Percentiles rank a stretch among this genome's conserved stretches.
Evolutionary conservation across 495 filamentous ascomycete species (phyloP).

Genomic region (Xylaria sp.): DNA sequence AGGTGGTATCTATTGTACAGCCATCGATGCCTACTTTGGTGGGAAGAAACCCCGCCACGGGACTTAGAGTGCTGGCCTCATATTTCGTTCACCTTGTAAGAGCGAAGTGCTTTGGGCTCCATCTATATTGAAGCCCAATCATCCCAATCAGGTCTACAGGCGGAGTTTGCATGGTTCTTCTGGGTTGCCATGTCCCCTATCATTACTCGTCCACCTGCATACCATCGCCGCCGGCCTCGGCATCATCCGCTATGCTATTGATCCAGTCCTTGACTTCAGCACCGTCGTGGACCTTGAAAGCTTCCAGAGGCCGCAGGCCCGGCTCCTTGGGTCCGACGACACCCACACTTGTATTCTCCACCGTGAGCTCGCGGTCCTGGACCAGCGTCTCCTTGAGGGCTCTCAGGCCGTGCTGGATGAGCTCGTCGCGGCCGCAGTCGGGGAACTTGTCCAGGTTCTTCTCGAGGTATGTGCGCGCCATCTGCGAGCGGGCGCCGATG

Average conservation of each 20-base stretch:
- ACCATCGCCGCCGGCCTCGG: constrained; percentile 60
- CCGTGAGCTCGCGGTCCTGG: constrained; percentile 96
- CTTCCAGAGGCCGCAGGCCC: constrained; percentile 66
- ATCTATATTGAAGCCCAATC: constrained; percentile 9
- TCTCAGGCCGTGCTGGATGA: constrained; percentile 86
- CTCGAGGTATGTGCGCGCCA: constrained; percentile 96
- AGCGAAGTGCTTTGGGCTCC: background rate
- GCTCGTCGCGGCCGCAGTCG: constrained; percentile 75
- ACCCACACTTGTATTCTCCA: constrained; percentile 93
- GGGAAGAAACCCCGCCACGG: background rate
- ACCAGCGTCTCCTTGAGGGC: constrained; percentile 94
- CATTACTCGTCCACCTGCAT: constrained; percentile 81
- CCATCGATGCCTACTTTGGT: constrained; percentile 4
- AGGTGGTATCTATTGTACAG: constrained; percentile 22
- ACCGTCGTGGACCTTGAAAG: constrained; percentile 92
- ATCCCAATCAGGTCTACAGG: constrained; percentile 3
- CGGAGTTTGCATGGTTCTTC: constrained; percentile 8
- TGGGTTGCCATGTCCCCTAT: background rate
- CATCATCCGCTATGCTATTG: constrained; percentile 68
- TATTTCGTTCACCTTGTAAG: background rate
- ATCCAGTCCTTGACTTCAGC: constrained; percentile 81
- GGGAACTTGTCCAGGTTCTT: constrained; percentile 84
- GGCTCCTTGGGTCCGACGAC: constrained; percentile 73
- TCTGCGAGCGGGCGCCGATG: constrained; percentile 94
- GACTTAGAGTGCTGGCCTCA: constrained; percentile 7